Percentiles rank a stretch among this genome's conserved stretches.
Conservation (phyloP, 2,329 filamentous ascomycete genomes). For the Aspergillus latus region DNA sequence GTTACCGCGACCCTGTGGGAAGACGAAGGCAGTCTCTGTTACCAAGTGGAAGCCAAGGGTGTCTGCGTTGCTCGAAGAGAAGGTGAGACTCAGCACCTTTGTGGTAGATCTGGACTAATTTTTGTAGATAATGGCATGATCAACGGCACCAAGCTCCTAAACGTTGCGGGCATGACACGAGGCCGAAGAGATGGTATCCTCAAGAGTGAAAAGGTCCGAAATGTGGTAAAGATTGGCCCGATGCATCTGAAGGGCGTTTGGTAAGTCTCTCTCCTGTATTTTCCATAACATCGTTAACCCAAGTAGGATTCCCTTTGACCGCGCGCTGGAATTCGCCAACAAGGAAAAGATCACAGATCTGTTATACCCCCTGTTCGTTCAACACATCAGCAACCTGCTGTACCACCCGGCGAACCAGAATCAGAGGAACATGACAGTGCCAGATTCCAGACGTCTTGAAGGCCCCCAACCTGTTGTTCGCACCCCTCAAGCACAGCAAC, state of each 20-base stretch:
- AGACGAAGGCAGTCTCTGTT: slow-evolving; percentile 95
- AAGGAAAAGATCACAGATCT: slow-evolving; percentile 99
- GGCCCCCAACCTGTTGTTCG: slow-evolving; percentile 39
- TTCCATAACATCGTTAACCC: slow-evolving; percentile 19
- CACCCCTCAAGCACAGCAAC: slow-evolving; percentile 67
- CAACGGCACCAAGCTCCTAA: slow-evolving; percentile 94
- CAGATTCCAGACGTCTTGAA: slow-evolving; percentile 71
- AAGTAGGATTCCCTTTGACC: slow-evolving; percentile 90
- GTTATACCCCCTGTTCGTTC: slow-evolving; percentile 92
- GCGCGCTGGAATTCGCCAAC: slow-evolving; percentile 97
- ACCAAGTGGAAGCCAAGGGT: slow-evolving; percentile 93
- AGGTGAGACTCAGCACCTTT: slow-evolving; percentile 55
- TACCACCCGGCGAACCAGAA: slow-evolving; percentile 86
- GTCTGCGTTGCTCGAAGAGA: slow-evolving; percentile 94
- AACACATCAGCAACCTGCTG: slow-evolving; percentile 90
- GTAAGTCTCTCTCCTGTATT: slow-evolving; percentile 54
- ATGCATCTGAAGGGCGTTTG: slow-evolving; percentile 99
- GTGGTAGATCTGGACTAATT: background rate
- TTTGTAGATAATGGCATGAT: slow-evolving; percentile 93
- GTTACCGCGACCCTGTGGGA: slow-evolving; percentile 98
- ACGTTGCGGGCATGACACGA: slow-evolving; percentile 97
- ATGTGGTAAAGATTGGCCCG: slow-evolving; percentile 97
- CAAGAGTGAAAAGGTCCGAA: slow-evolving; percentile 94
- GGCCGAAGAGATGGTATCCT: slow-evolving; percentile 92
- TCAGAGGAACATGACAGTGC: slow-evolving; percentile 81